Percentiles rank a stretch among this genome's conserved stretches.
Conservation (phyloP, 305 asterid genomes). For the Lippia alba region DNA sequence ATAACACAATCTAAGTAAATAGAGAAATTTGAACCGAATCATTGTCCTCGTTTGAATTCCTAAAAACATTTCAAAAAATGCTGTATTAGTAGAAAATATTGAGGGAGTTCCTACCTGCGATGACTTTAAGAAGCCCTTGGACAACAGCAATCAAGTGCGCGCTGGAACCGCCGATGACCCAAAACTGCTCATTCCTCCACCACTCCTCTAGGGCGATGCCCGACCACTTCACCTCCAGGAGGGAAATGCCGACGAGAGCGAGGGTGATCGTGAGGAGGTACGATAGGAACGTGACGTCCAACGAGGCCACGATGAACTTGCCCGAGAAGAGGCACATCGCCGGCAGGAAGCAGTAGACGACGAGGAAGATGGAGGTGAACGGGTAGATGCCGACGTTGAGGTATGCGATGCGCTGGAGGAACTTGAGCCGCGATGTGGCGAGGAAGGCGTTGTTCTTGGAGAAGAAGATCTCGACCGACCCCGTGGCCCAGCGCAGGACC, state of each 20-base stretch:
- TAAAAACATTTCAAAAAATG: no score
- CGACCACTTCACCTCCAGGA: conserved; percentile 95
- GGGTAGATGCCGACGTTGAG: conserved; percentile 95
- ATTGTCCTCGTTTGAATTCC: no score
- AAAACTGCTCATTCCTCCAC: conserved; percentile 96
- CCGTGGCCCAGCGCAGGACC: conserved; percentile 98
- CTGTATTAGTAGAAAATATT: no score
- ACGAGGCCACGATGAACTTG: conserved; percentile 74
- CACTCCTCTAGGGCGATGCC: conserved; percentile 90
- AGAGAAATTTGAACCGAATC: no score
- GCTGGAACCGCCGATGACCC: conserved; percentile 94
- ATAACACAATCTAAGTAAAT: no score
- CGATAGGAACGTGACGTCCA: conserved; percentile 57
- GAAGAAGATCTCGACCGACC: conserved; percentile 97
- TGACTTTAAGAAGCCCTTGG: conserved; percentile 83
- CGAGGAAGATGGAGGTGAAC: conserved; percentile 87
- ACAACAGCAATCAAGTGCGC: conserved; percentile 88
- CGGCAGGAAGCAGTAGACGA: conserved; percentile 86
- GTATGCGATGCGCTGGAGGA: conserved; percentile 88
- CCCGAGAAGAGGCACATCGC: conserved; percentile 88
- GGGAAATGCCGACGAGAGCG: conserved; percentile 69
- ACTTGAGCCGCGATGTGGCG: conserved; percentile 86
- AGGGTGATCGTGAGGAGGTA: conserved; percentile 77
- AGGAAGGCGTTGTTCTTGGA: conserved; percentile 79
- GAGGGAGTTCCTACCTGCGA: conserved; percentile 48